Base-by-base conservation (phyloP, 495 filamentous ascomycete genomes). In the Jackrogersella minutella region DNA sequence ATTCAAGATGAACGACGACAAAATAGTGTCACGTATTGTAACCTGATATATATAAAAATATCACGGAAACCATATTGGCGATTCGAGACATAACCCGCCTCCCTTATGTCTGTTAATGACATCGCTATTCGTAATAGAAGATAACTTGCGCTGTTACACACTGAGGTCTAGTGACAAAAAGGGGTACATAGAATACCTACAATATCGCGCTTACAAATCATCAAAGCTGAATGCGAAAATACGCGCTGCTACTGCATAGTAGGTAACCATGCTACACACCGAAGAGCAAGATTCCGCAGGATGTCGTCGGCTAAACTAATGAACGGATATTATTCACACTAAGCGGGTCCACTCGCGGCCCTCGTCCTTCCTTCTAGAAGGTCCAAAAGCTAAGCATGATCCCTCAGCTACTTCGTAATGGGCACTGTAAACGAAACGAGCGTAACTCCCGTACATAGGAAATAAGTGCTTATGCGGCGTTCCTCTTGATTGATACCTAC, bases 371-470 rank as follows among this genome's bases (percentile, higher is more conserved):
- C 41, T 60, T 64, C 60, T 69, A 64, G 60, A 69, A 69, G 43
- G 53, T 24, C 34, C 16, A 40, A 14, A 44, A 36, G 36, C 43
- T 30, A 7, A 30, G 26, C 22, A 16, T 34, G 30, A 58, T 58
- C 49, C 46, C 37, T 62, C 57, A 68, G 64, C 64, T 68, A n/a
- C n/a, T n/a, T n/a, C n/a, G n/a, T n/a, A 58, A 62, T 31, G n/a
- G 19, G 21, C 13, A 46, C 53, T 17, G 28, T 58, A 43, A 40
- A 54, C 44, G 43, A 68, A 58, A 58, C 64, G 64, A 62, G 52
- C 21, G 16, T 37, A 62, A 16, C 36, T n/a, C 26, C 5, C 41
- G 21, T 46, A 26, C 16, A 13, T 40, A 30, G 41, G 28, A 49
- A 22, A 28, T 52, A 43, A n/a, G 43, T 43, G 31, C n/a, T 26